Base-by-base conservation (phyloP, 805 yeast species). In the Pichia sporocuriosa region DNA sequence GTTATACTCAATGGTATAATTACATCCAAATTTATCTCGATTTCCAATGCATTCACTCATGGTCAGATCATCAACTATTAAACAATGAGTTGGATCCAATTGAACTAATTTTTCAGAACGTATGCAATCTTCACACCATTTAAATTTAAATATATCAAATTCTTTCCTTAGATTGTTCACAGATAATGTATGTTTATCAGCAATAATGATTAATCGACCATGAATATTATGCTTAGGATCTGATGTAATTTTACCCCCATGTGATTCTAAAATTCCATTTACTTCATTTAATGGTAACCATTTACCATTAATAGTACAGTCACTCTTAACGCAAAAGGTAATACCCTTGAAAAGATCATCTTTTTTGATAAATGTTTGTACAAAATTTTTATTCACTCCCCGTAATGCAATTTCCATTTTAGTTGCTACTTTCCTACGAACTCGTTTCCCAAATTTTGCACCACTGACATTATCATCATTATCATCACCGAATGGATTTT, bases 101-200 rank as follows among this genome's bases (percentile, higher is more conserved):
- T 69, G 70, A 0, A 85, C 58, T 2, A 77, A 35, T 2, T 51
- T 39, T 1, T 57, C 52, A 12, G 64, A 56, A 15, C 57, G 53
- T 3, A 84, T 62, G 50, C 93, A 78, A 49, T 84, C 89, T 34
- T 77, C 65, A 6, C 86, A 56, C 95, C 96, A 90, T 24, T 62
- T 57, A 1, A 94, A 87, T 39, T 61, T 69, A 7, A 87, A 55
- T 0, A 90, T 66, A 52, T 81, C 84, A 50, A 70, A 74, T 15
- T 58, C 44, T n/a, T 63, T 58, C 10, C 56, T 49, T n/a, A 74
- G 45, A 1, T 59, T 58, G 2, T 48, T 52, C 3, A 74, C 69
- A 37, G 67, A 69, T 4, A 58, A 46, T 0, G 75, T 71, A 11
- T 51, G 41, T 42, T 55, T 65, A 24, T 63, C 69, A 15, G 73